phyloP scores from a whole-genome alignment of 495 filamentous ascomycete species.

The Tuber umbilicatum region DNA sequence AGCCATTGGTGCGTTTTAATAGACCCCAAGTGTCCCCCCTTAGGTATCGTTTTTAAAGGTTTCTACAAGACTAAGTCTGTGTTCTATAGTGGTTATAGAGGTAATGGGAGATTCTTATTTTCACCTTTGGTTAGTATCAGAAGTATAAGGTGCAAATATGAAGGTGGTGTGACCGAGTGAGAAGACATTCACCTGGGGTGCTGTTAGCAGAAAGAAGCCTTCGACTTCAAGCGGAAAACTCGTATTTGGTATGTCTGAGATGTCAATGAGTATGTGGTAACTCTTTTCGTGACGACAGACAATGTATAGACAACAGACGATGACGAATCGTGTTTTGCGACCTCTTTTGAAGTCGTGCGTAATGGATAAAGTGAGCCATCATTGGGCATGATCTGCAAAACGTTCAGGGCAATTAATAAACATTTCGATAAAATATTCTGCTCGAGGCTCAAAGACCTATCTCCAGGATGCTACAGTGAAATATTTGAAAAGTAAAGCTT shows the following conservation, averaged over 20 bases:
- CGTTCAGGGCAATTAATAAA: conserved; percentile 42
- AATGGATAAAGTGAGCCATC: conserved; percentile 65
- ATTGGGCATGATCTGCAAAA: conserved; percentile 36
- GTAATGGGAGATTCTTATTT: conserved; percentile 68
- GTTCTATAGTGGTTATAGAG: conserved; percentile 68
- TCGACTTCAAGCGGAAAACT: conserved; percentile 11
- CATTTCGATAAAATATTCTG: too few species aligned
- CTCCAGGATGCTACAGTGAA: too few species aligned
- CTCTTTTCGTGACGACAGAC: conserved; percentile 63
- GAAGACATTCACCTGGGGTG: conserved; percentile 77
- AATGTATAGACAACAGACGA: conserved; percentile 79
- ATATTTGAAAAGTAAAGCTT: too few species aligned
- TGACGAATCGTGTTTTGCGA: conserved; percentile 73
- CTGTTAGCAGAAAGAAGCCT: background rate
- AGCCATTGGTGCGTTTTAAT: conserved; percentile 74
- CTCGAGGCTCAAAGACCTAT: too few species aligned
- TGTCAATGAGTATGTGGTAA: conserved; percentile 84
- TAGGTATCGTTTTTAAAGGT: conserved; percentile 59
- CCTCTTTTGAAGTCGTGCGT: conserved; percentile 79
- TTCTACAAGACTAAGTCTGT: conserved; percentile 73
- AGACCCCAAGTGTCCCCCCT: conserved; percentile 60
- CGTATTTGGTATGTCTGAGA: conserved; percentile 70
- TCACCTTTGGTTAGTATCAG: conserved; percentile 14
- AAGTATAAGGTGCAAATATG: background rate
- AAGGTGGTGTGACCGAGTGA: conserved; percentile 64